phyloP scores from a whole-genome alignment of 176 grass and related monocot species.

The Bolboschoenus planiculmis region DNA sequence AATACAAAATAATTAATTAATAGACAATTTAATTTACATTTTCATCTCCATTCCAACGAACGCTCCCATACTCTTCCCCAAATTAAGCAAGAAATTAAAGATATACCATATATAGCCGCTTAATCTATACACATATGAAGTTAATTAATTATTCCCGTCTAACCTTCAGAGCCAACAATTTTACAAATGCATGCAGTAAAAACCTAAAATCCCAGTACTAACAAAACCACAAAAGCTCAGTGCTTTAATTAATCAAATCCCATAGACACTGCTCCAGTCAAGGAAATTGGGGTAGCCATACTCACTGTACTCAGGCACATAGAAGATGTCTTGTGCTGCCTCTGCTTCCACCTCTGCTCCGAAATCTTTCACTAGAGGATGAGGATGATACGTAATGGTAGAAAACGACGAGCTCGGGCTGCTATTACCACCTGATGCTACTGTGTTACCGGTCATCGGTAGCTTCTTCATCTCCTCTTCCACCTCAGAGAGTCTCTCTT shows the following conservation, averaged over 20 bases:
- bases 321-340: slow-evolving; percentile 21
- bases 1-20: slow-evolving; percentile 7
- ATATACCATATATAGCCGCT: slow-evolving; percentile 13
- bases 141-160: slow-evolving; percentile 30
- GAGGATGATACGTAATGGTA: slow-evolving; percentile 51
- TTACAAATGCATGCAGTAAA: slow-evolving; percentile 24
- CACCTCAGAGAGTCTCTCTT: slow-evolving; percentile 46
- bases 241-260: slow-evolving; percentile 18
- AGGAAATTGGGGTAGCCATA: slow-evolving; percentile 39
- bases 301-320: slow-evolving; percentile 44
- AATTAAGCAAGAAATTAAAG: slow-evolving; percentile 17
- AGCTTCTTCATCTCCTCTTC: slow-evolving; percentile 64
- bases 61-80: slow-evolving; percentile 2
- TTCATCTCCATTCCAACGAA: slow-evolving; percentile 6
- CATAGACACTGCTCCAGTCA: slow-evolving; percentile 34
- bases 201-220: slow-evolving; percentile 19
- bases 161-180: slow-evolving; percentile 22
- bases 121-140: slow-evolving; percentile 28
- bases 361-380: slow-evolving; percentile 39
- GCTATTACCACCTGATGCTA: slow-evolving; percentile 24
- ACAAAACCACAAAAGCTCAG: neutral
- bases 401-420: slow-evolving; percentile 92
- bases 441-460: neutral
- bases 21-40: slow-evolving; percentile 23
- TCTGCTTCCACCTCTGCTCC: slow-evolving; percentile 41